These are phyloP conservation scores for Leishmania amazonensis DNA, from an alignment of 208 protist species.

Conservation along the genomic window DNA sequence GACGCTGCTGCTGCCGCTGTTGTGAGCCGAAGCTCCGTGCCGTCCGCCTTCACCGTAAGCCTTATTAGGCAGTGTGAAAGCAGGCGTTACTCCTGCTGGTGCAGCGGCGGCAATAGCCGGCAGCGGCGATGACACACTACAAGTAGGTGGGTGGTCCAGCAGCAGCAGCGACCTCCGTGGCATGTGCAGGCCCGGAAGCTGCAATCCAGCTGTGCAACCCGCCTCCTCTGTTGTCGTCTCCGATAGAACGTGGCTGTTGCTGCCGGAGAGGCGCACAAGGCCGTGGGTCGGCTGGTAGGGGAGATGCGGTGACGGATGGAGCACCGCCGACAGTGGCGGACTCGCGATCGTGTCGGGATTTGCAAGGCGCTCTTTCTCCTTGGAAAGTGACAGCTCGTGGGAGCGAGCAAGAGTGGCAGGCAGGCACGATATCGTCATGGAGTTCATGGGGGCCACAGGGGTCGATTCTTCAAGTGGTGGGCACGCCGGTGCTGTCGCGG, in stretches of 20 bases:
- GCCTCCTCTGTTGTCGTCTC: background rate
- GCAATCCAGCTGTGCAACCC: background rate
- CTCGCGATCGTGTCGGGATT: background rate
- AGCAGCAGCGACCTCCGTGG: background rate
- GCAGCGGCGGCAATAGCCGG: background rate
- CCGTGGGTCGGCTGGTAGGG: background rate
- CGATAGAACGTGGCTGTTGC: background rate
- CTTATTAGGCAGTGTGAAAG: background rate
- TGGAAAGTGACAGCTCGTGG: slow-evolving; percentile 1
- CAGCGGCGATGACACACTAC: background rate
- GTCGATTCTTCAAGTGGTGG: background rate
- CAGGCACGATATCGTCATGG: background rate
- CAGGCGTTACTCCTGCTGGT: background rate
- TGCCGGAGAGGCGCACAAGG: no score
- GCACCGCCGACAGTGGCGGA: background rate
- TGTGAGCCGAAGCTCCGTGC: background rate
- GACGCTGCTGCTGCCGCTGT: background rate
- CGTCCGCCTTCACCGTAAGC: background rate
- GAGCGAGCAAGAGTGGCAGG: slow-evolving; percentile 4
- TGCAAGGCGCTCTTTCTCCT: background rate
- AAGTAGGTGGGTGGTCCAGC: no score
- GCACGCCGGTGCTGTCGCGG: background rate
- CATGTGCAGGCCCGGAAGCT: background rate
- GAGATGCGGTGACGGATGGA: background rate
- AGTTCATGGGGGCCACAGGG: background rate